Percentiles rank a stretch among this genome's conserved stretches.
phyloP scores from a whole-genome alignment of 345 rosid genomes.

The Gossypium longicalyx region DNA sequence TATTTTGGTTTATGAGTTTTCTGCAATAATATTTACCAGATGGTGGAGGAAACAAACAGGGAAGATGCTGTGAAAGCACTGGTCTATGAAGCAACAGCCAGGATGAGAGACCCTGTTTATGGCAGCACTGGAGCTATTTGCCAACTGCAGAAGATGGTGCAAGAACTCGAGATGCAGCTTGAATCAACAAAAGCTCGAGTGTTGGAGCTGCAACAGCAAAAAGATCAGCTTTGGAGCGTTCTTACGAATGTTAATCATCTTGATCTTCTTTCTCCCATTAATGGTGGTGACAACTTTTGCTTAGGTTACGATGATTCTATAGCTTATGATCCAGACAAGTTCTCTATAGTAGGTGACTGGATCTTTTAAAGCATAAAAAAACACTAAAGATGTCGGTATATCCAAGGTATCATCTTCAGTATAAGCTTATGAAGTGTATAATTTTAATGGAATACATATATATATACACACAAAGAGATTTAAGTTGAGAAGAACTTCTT shows the following conservation, averaged over 20 bases:
- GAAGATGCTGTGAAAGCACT: conserved; percentile 34
- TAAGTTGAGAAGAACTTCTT: not conserved
- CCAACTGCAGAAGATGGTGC: conserved; percentile 26
- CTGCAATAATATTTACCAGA: conserved; percentile 13
- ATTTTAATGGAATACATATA: not conserved
- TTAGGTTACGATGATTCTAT: conserved; percentile 7
- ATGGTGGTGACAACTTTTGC: not conserved
- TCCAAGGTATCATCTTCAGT: not conserved
- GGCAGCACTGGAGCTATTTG: conserved; percentile 28
- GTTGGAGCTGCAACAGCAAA: conserved; percentile 19
- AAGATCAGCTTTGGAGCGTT: conserved; percentile 22
- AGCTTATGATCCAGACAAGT: conserved; percentile 17
- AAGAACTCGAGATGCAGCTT: conserved; percentile 21
- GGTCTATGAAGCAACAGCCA: conserved; percentile 32
- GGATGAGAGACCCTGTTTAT: conserved; percentile 34
- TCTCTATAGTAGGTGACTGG: conserved; percentile 21
- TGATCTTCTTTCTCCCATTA: conserved; percentile 7
- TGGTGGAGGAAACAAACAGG: conserved; percentile 33
- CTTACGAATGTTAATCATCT: conserved; percentile 14
- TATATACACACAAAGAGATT: not conserved
- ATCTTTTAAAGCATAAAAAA: conserved; percentile 6
- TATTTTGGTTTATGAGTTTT: not conserved
- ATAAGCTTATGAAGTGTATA: not conserved
- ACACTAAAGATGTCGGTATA: not conserved
- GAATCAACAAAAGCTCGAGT: conserved; percentile 13